Conservation (phyloP, 345 rosid genomes). For the Reutealis trisperma region DNA sequence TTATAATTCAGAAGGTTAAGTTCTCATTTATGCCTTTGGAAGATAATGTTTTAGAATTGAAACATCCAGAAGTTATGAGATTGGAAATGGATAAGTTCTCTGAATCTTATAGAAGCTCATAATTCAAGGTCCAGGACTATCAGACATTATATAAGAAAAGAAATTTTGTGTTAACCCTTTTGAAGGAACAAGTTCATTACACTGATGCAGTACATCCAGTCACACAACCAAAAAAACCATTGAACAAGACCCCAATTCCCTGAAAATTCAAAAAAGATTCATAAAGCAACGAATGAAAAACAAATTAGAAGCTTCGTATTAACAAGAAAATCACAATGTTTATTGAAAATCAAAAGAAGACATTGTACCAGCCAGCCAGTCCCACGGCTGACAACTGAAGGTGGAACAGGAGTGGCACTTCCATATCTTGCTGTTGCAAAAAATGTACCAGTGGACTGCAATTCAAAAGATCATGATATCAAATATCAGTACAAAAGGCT, state of each 20-base stretch:
- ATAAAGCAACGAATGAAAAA: constrained; percentile 1
- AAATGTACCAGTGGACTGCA: constrained; percentile 63
- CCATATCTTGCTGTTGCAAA: constrained; percentile 80
- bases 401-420: constrained; percentile 80
- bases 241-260: constrained; percentile 69
- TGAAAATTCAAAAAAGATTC: constrained; percentile 27
- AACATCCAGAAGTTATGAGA: too few species aligned
- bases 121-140: background rate
- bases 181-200: constrained; percentile 34
- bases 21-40: too few species aligned
- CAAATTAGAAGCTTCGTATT: background rate
- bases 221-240: constrained; percentile 66
- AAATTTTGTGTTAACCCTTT: background rate
- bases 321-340: constrained; percentile 2
- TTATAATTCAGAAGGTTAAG: background rate
- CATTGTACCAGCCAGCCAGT: constrained; percentile 71
- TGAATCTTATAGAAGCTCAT: background rate
- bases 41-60: too few species aligned
- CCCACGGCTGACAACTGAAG: constrained; percentile 79
- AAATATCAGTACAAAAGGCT: background rate
- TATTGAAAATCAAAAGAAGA: background rate
- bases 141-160: background rate
- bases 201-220: constrained; percentile 77
- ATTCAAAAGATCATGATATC: background rate
- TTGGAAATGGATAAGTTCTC: background rate